A percentile compares a stretch with the other conserved stretches of the same genome.
These are phyloP conservation scores for Rosellinia necatrix DNA, from an alignment of 2,329 filamentous ascomycete species.

Conservation along the genomic window DNA sequence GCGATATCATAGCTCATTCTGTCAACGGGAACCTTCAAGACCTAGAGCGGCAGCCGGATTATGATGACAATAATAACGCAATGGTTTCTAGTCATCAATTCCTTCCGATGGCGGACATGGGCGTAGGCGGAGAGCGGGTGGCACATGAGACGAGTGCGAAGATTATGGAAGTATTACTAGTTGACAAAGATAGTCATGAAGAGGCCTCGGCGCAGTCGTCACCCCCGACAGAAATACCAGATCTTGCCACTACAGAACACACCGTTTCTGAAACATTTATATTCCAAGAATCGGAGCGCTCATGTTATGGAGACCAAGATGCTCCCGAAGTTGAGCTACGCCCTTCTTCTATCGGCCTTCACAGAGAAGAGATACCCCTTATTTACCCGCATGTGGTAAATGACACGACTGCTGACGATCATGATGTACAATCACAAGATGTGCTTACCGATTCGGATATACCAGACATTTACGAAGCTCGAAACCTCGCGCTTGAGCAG, in stretches of 20 bases:
- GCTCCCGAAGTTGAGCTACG: conserved; percentile 5
- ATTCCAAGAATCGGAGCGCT: not conserved
- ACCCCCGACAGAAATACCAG: not conserved
- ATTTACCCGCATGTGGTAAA: not conserved
- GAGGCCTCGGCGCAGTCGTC: not conserved
- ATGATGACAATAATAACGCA: not conserved
- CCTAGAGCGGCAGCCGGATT: not conserved
- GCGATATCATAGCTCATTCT: not conserved
- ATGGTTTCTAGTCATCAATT: not conserved
- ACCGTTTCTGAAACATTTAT: not conserved
- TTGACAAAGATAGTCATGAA: not conserved
- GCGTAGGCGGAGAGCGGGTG: not conserved
- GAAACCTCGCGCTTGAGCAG: not conserved
- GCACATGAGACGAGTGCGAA: not conserved
- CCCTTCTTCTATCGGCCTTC: not conserved
- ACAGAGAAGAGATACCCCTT: not conserved
- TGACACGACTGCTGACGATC: not conserved
- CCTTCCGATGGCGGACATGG: not conserved
- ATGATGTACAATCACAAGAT: not conserved
- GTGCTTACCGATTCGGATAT: not conserved
- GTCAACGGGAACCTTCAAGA: not conserved
- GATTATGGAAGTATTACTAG: not conserved
- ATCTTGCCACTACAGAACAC: not conserved
- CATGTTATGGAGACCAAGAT: conserved; percentile 1
- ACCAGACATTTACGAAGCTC: not conserved